Percentiles rank a stretch among this genome's conserved stretches.
These are phyloP conservation scores for Triticum aestivum DNA, from an alignment of 176 grass and related monocot species.

Conservation along the genomic window IWGSC_CS_RefSeq_v2.1 NC_057806.1:383099177-383099676, in stretches of 20 bases:
- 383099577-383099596: not conserved
- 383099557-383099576: not conserved
- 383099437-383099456: not conserved
- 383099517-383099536: not conserved
- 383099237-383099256: not conserved
- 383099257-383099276: not conserved
- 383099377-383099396: not conserved
- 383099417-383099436: no score
- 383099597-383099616: not conserved
- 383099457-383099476: not conserved
- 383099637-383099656: conserved; percentile 22
- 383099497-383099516: not conserved
- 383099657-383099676: conserved; percentile 13
- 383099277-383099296: not conserved
- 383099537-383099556: not conserved
- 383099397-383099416: not conserved
- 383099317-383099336: not conserved
- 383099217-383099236: not conserved
- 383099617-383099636: not conserved
- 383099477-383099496: not conserved
- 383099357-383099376: conserved; percentile 21
- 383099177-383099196: not conserved
- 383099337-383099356: not conserved
- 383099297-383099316: not conserved
- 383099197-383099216: not conserved